Evolutionary conservation across 805 yeast genomes (phyloP).

Genomic region (Wickerhamiella musiphila): DNA sequence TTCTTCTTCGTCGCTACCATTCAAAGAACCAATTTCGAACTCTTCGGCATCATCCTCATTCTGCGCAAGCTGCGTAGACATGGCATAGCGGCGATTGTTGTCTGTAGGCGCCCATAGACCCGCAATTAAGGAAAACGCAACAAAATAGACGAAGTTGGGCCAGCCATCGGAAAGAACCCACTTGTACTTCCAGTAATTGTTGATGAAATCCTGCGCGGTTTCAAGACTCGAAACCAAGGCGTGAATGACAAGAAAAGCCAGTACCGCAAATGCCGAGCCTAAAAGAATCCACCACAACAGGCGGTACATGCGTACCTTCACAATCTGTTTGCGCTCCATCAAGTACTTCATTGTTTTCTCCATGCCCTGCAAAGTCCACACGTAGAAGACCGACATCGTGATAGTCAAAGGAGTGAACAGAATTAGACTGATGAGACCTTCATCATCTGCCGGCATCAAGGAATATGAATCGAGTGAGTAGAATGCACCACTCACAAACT

Average conservation of each 20-base stretch:
- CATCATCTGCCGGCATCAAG: slow-evolving; percentile 27
- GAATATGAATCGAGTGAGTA: slow-evolving; percentile 40
- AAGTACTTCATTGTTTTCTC: slow-evolving; percentile 56
- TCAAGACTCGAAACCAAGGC: slow-evolving; percentile 56
- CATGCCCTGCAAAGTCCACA: slow-evolving; percentile 55
- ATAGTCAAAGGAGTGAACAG: slow-evolving; percentile 56
- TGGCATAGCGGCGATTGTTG: slow-evolving; percentile 85
- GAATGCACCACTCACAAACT: slow-evolving; percentile 36
- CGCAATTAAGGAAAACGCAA: slow-evolving; percentile 68
- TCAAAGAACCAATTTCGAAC: slow-evolving; percentile 41
- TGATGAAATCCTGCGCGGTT: slow-evolving; percentile 59
- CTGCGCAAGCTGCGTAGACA: slow-evolving; percentile 74
- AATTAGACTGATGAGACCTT: slow-evolving; percentile 34
- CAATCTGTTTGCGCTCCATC: slow-evolving; percentile 74
- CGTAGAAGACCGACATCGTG: slow-evolving; percentile 55
- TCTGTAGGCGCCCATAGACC: slow-evolving; percentile 97
- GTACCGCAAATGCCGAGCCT: slow-evolving; percentile 48
- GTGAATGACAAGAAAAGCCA: slow-evolving; percentile 54
- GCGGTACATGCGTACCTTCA: slow-evolving; percentile 76
- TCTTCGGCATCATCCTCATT: slow-evolving; percentile 54
- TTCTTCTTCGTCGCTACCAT: slow-evolving; percentile 26
- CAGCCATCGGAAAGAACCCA: slow-evolving; percentile 84
- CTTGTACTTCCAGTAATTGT: slow-evolving; percentile 80
- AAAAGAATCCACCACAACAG: slow-evolving; percentile 59
- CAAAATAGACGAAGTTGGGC: slow-evolving; percentile 78